These are phyloP conservation scores for Xylariaceae sp. DNA, from an alignment of 2,329 filamentous ascomycete genomes.

Conservation along the genomic window DNA sequence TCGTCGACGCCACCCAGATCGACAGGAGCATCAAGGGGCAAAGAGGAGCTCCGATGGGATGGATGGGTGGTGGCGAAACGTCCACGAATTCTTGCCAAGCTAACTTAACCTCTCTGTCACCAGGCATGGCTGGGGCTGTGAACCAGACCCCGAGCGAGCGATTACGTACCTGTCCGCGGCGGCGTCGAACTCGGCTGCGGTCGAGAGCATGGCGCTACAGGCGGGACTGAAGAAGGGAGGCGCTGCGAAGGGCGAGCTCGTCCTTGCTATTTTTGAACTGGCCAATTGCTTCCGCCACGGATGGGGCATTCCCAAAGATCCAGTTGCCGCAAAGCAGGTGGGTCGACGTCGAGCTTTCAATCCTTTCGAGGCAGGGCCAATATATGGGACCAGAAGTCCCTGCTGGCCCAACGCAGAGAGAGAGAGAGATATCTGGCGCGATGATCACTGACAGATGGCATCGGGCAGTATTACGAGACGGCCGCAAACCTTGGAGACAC, in stretches of 20 bases:
- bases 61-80: conserved; percentile 8
- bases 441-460: conserved; percentile 24
- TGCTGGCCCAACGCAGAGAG: conserved; percentile 4
- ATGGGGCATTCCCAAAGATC: conserved; percentile 88
- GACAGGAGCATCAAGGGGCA: not conserved
- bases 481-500: conserved; percentile 95
- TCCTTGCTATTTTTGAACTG: conserved; percentile 94
- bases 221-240: conserved; percentile 92
- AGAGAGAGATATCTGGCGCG: conserved; percentile 13
- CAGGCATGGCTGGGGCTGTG: conserved; percentile 92
- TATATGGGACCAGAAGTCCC: not conserved
- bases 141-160: conserved; percentile 70
- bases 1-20: not conserved
- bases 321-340: conserved; percentile 77
- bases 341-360: conserved; percentile 29
- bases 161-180: conserved; percentile 85
- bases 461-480: conserved; percentile 86
- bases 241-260: conserved; percentile 91
- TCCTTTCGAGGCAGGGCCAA: not conserved
- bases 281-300: conserved; percentile 92
- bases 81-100: conserved; percentile 6
- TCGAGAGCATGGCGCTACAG: conserved; percentile 83
- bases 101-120: conserved; percentile 19
- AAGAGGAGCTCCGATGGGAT: not conserved
- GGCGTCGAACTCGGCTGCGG: conserved; percentile 83